These are phyloP conservation scores for Penicillium cinerascens DNA, from an alignment of 495 filamentous ascomycete species.

Conservation along the genomic window DNA sequence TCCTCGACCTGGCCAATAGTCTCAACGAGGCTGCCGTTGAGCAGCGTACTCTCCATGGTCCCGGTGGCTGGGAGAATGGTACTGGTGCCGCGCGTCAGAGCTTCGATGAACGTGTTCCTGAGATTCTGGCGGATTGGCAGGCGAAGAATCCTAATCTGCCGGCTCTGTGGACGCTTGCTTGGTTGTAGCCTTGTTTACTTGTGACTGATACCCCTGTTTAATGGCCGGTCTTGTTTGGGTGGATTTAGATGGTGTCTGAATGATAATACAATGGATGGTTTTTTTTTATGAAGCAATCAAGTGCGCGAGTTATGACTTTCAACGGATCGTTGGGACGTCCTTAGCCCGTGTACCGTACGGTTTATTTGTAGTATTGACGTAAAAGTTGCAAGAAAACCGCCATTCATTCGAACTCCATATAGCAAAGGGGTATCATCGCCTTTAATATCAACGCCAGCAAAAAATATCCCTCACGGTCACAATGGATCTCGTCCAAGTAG, in stretches of 20 bases:
- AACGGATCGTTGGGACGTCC: too few species aligned
- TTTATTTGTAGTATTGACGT: too few species aligned
- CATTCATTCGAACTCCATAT: not conserved
- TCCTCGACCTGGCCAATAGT: slow-evolving; percentile 83
- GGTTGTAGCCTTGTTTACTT: slow-evolving; percentile 60
- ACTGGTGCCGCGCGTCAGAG: slow-evolving; percentile 61
- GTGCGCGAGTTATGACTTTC: too few species aligned
- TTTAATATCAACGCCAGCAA: not conserved
- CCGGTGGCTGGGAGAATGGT: slow-evolving; percentile 64
- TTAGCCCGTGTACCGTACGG: not conserved
- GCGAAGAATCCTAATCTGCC: slow-evolving; percentile 89
- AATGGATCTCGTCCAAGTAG: not conserved
- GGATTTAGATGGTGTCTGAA: not conserved
- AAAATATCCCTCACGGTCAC: too few species aligned
- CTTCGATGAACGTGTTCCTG: slow-evolving; percentile 92
- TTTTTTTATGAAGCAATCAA: not conserved
- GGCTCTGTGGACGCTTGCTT: slow-evolving; percentile 89
- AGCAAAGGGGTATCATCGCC: not conserved
- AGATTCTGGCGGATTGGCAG: slow-evolving; percentile 94
- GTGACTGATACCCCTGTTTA: slow-evolving; percentile 5
- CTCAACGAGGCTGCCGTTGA: slow-evolving; percentile 78
- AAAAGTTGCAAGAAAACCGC: too few species aligned
- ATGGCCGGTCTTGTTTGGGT: not conserved
- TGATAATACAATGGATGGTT: not conserved
- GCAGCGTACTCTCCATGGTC: slow-evolving; percentile 64